phyloP scores from a whole-genome alignment of 75 land plant species.

The Pinus tabuliformis region DNA sequence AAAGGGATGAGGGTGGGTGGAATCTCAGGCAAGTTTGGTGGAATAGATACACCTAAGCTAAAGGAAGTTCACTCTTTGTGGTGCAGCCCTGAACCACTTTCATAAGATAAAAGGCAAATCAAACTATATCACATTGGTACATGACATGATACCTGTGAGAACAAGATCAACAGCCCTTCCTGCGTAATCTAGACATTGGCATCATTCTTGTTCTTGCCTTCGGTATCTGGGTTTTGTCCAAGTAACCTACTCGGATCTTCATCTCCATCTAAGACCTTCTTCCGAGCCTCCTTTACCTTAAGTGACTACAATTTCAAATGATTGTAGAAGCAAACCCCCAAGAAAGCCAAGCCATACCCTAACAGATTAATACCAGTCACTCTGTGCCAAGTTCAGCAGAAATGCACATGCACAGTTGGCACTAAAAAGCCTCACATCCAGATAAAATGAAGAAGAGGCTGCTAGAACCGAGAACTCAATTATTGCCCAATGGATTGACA shows the following conservation, averaged over 20 bases:
- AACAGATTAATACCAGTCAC: neutral
- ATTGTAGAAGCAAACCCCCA: slow-evolving; percentile 27
- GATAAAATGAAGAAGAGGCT: slow-evolving; percentile 16
- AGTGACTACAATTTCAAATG: slow-evolving; percentile 22
- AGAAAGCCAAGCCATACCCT: too few relatives aligned
- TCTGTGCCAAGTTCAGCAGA: slow-evolving; percentile 19
- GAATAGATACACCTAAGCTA: too few relatives aligned
- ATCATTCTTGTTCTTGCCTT: neutral
- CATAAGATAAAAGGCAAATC: too few relatives aligned
- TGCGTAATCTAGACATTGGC: too few relatives aligned
- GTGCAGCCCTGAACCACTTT: too few relatives aligned
- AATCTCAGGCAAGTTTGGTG: too few relatives aligned
- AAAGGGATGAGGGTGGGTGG: too few relatives aligned
- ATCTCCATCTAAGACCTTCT: slow-evolving; percentile 8
- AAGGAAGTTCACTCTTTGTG: too few relatives aligned
- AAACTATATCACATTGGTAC: too few relatives aligned
- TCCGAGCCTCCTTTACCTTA: slow-evolving; percentile 10
- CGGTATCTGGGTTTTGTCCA: neutral
- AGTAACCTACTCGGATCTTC: slow-evolving; percentile 8
- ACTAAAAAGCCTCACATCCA: slow-evolving; percentile 13
- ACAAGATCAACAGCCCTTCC: too few relatives aligned
- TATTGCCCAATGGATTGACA: slow-evolving; percentile 17
- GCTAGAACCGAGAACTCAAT: slow-evolving; percentile 16
- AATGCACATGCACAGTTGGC: slow-evolving; percentile 23
- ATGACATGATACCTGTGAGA: too few relatives aligned